phyloP scores from a whole-genome alignment of 352 stramenopile species.

The Phytophthora fragariae region DNA sequence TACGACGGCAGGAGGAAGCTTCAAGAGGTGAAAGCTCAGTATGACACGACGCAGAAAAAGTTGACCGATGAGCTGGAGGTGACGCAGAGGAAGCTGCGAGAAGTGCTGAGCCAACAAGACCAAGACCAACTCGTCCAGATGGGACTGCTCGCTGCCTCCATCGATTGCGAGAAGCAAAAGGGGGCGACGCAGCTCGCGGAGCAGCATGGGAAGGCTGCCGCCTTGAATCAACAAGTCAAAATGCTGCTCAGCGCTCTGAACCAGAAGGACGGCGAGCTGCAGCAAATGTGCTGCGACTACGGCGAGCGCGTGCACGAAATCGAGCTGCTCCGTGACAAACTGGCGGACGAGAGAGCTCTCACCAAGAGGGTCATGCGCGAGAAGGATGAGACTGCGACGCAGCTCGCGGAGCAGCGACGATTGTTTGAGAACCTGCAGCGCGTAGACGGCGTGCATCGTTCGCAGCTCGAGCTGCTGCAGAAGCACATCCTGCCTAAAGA shows the following conservation, averaged over 20 bases:
- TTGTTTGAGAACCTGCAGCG: conserved; percentile 64
- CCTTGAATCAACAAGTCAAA: conserved; percentile 72
- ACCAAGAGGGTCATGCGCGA: conserved; percentile 44
- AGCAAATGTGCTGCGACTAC: conserved; percentile 41
- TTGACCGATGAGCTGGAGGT: conserved; percentile 46
- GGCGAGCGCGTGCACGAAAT: conserved; percentile 42
- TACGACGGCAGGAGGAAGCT: conserved; percentile 28
- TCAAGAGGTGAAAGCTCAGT: conserved; percentile 17
- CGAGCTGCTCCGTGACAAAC: conserved; percentile 37
- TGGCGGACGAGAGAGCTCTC: conserved; percentile 46
- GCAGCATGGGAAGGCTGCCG: conserved; percentile 61
- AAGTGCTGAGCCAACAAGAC: conserved; percentile 65
- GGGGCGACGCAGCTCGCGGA: conserved; percentile 47
- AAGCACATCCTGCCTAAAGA: conserved; percentile 78
- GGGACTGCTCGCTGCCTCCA: conserved; percentile 46
- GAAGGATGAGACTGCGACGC: conserved; percentile 45
- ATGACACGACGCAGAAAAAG: conserved; percentile 22
- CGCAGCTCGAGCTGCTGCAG: conserved; percentile 76
- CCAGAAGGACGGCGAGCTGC: conserved; percentile 67
- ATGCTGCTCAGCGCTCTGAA: conserved; percentile 68
- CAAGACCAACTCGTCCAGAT: conserved; percentile 76
- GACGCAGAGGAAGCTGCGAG: conserved; percentile 48
- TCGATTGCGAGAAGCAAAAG: conserved; percentile 60
- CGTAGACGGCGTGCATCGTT: conserved; percentile 75
- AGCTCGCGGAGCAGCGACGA: conserved; percentile 50